Base-by-base conservation (phyloP, 2,329 filamentous ascomycete species). In the Penicillium sp. region DNA sequence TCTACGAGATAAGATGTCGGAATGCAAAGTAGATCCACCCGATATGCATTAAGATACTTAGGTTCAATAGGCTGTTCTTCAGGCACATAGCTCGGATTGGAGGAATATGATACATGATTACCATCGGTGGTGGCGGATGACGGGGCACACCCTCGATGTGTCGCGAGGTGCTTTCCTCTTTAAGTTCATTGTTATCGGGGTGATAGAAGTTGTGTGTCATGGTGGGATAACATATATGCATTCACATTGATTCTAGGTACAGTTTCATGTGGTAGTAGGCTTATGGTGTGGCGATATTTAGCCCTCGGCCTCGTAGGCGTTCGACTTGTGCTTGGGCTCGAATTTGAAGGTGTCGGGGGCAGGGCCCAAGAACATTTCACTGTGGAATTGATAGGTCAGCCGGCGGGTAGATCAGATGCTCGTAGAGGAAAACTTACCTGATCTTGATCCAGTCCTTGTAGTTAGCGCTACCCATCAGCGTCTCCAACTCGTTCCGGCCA, bases 361-460 rank as follows among this genome's bases (percentile, higher is more conserved):
- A 38, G 89, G 89, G 7, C 93, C 93, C 14, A 99, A 79, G 76
- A 95, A 99, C 90, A 99, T 97, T 69, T 99, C 93, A 69, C 92
- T 95, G 52, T 43, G 44, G 33, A 29, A 14, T 16, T 13, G 18
- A 38, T 14, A 30, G 5, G 41, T 53, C 37, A 56, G 54, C 58
- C 31, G 52, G 48, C 10, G 2, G 51, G 22, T 40, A 28, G 4
- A 11, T 5, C 10, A n/a, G 22, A 4, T 13, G 7, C 4, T 14
- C 4, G 6, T 40, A 14, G 13, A 28, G 16, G 40, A 19, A 44
- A 28, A 77, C 83, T 69, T 80, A 93, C 90, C 86, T 95, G 64
- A 99, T 95, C 77, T 95, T 97, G 69, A 99, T 90, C 93, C 93
- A 99, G 71, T 99, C 93, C 74, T 86, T 87, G 74, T 95, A 96